These are phyloP conservation scores for Perkinsus olseni DNA, from an alignment of 169 alveolate genomes.

Conservation along the genomic window DNA sequence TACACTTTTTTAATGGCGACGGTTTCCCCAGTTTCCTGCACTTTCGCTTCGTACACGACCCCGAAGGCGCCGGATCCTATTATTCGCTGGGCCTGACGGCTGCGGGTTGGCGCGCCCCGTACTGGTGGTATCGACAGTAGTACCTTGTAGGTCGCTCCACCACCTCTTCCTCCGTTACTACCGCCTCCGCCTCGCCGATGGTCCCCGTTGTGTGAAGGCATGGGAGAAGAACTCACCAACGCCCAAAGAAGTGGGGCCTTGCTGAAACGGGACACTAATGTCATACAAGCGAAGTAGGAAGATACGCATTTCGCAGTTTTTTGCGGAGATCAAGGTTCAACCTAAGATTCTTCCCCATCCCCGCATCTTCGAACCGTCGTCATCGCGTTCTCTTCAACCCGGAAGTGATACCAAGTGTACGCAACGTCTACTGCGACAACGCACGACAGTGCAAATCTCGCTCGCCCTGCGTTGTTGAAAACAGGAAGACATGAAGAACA, in stretches of 20 bases:
- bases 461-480: neutral
- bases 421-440: neutral
- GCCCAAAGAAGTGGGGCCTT: neutral
- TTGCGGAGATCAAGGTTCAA: no score
- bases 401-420: no score
- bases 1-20: slow-evolving; percentile 90
- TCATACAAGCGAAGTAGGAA: no score
- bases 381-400: no score
- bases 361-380: no score
- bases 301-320: no score
- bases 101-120: no score
- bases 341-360: no score
- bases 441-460: neutral
- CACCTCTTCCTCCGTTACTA: neutral
- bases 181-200: no score
- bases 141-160: neutral
- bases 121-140: neutral
- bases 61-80: slow-evolving; percentile 95
- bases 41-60: slow-evolving; percentile 82
- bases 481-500: no score
- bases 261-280: no score
- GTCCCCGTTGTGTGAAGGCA: neutral
- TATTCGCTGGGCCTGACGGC: neutral
- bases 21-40: slow-evolving; percentile 79
- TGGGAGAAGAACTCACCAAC: neutral